Conservation (phyloP, 2,329 filamentous ascomycete species). For the Aspergillus cejpii region DNA sequence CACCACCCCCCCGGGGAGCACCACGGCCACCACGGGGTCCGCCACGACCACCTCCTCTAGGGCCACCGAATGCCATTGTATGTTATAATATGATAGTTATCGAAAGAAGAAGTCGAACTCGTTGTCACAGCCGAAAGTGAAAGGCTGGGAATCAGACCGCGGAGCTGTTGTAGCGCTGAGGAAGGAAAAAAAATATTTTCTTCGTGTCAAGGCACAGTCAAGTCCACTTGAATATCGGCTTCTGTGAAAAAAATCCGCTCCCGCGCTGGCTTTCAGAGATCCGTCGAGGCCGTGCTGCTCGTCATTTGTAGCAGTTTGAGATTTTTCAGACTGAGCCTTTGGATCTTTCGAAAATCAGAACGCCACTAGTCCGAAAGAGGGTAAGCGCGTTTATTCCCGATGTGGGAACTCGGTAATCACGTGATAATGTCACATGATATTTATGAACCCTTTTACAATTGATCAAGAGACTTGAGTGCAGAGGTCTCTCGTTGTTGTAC, state of each 20-base stretch:
- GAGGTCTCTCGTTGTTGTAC: constrained; percentile 10
- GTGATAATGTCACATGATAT: constrained; percentile 28
- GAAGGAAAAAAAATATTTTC: constrained; percentile 9
- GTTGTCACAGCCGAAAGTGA: constrained; percentile 9
- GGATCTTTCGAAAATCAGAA: constrained; percentile 38
- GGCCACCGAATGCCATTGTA: constrained; percentile 34
- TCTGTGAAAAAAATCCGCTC: constrained; percentile 19
- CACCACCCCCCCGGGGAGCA: constrained; percentile 38
- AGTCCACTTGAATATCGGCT: constrained; percentile 18
- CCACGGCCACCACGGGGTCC: constrained; percentile 43
- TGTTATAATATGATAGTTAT: constrained; percentile 9
- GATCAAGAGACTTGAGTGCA: background rate
- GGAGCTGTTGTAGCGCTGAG: constrained; percentile 4
- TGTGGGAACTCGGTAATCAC: constrained; percentile 19
- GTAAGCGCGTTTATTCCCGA: constrained; percentile 19
- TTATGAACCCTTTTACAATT: constrained; percentile 21
- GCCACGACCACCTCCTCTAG: constrained; percentile 34
- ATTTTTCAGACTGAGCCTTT: constrained; percentile 34
- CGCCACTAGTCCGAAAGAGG: constrained; percentile 22
- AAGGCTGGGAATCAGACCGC: constrained; percentile 4
- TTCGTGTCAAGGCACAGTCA: constrained; percentile 2
- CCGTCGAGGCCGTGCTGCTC: constrained; percentile 32
- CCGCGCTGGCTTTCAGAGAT: constrained; percentile 24
- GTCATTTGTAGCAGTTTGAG: constrained; percentile 37
- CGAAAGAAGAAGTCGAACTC: constrained; percentile 5